phyloP scores from a whole-genome alignment of 108 stramenopile genomes.

The Nitzschia putrida region DNA sequence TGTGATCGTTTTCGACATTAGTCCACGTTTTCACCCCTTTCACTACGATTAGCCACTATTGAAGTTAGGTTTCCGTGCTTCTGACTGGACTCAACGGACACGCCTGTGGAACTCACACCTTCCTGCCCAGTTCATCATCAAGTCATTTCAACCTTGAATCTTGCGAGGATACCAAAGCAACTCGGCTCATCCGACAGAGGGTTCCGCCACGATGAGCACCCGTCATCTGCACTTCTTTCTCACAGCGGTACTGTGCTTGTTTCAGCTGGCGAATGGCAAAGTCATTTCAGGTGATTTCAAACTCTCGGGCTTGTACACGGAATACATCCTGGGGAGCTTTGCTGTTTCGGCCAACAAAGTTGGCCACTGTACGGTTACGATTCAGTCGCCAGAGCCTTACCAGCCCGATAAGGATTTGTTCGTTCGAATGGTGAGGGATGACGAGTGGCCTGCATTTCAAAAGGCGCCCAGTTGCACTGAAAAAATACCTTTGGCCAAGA shows the following conservation, averaged over 20 bases:
- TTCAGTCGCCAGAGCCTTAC: conserved; percentile 53
- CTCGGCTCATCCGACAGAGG: not conserved
- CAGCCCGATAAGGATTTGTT: conserved; percentile 49
- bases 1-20: too few species aligned
- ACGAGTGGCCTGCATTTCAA: conserved; percentile 58
- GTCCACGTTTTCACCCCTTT: not conserved
- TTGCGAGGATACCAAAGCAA: not conserved
- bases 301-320: conserved; percentile 64
- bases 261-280: conserved; percentile 32
- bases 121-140: too few species aligned
- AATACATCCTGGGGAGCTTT: conserved; percentile 70
- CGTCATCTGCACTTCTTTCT: not conserved
- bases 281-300: conserved; percentile 51
- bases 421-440: conserved; percentile 62
- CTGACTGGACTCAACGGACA: too few species aligned
- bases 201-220: not conserved
- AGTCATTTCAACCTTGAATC: too few species aligned
- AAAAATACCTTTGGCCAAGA: conserved; percentile 31
- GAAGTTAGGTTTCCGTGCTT: not conserved
- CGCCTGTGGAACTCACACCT: too few species aligned
- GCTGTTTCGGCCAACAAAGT: conserved; percentile 49
- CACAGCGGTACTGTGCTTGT: not conserved
- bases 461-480: conserved; percentile 61
- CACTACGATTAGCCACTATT: not conserved
- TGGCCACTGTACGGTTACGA: conserved; percentile 32